Evolutionary conservation across 139 green algal species (phyloP), one percentile per base, ranked within the genome.

Genomic region (Volvox reticuliferus): DNA sequence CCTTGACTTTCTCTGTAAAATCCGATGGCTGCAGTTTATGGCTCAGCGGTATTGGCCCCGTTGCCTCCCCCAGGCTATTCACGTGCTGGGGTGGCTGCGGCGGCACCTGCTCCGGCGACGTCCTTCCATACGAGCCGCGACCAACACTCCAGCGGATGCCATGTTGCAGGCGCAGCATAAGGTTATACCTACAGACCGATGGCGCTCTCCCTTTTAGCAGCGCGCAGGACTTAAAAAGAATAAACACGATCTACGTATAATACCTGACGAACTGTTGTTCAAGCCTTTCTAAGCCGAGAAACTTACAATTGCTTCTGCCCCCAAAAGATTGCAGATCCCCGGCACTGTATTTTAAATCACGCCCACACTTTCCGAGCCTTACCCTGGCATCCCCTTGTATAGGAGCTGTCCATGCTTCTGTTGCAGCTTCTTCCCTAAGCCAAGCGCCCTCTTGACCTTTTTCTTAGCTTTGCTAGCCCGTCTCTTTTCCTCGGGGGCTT

Each of bases 151-250:
- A 98, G 67, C 96, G 94, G 44, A 99, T 97, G 61, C 98, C 98
- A 67, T 99, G 93, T 96, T 99, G 98, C 91, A 96, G 95, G 33
- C 96, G 92, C 9, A 97, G 88, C 98, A 99, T 99, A 32, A 99
- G 94, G 82, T 99, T 96, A 82, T 99, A 99, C 65, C 93, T 97
- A 63, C 87, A 55, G 44, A 55, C 44, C 44, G n/a, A 55, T 9
- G 44, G 44, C 44, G 44, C 44, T 55, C 5, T 55, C 5, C 44
- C 44, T 9, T 9, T 55, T 55, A 55, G 9, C 44, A 55, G 5
- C 9, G 5, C 9, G 44, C 44, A 55, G 44, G 44, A 55, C 44
- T 55, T 55, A 55, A 55, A 5, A 55, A 9, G 44, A 9, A 14
- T 55, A 55, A 55, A 9, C 44, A 55, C 44, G 44, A 55, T 14